These are phyloP conservation scores for Xylariales sp. DNA, from an alignment of 2,329 filamentous ascomycete genomes.

Conservation along the genomic window DNA sequence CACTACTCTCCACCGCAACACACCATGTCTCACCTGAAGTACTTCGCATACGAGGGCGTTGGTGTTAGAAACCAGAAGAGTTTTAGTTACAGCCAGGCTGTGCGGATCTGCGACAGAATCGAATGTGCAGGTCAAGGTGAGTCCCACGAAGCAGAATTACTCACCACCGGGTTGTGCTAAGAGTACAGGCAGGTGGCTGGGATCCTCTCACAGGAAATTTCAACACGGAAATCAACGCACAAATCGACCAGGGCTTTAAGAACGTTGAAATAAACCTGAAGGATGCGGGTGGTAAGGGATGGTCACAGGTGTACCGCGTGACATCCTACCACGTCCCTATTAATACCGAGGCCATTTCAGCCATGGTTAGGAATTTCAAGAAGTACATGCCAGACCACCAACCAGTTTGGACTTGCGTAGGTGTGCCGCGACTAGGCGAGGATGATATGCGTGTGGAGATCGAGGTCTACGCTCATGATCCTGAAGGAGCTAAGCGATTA, in stretches of 20 bases:
- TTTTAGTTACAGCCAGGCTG: conserved; percentile 39
- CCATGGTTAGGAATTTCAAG: conserved; percentile 40
- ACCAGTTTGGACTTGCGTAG: conserved; percentile 50
- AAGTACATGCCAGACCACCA: conserved; percentile 47
- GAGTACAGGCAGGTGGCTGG: conserved; percentile 23
- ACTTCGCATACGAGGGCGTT: not conserved
- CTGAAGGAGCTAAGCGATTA: not conserved
- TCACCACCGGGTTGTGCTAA: not conserved
- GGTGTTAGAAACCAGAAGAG: not conserved
- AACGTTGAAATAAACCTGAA: conserved; percentile 50
- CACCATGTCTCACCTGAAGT: conserved; percentile 3
- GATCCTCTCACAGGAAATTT: conserved; percentile 20
- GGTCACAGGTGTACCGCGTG: conserved; percentile 48
- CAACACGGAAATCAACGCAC: conserved; percentile 31
- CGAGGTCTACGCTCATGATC: conserved; percentile 40
- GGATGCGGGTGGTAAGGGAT: conserved; percentile 50
- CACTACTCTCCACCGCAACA: too few relatives aligned
- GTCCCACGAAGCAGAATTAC: conserved; percentile 1
- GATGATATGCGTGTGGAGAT: conserved; percentile 54
- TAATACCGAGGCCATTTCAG: conserved; percentile 30
- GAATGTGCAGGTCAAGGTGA: conserved; percentile 42
- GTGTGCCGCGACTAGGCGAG: conserved; percentile 39
- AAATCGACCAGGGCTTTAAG: conserved; percentile 48
- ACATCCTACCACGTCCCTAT: conserved; percentile 39
- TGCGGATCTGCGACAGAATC: conserved; percentile 43